Base-by-base conservation (phyloP, 345 rosid species). In the Zanthoxylum bungeanum region DNA sequence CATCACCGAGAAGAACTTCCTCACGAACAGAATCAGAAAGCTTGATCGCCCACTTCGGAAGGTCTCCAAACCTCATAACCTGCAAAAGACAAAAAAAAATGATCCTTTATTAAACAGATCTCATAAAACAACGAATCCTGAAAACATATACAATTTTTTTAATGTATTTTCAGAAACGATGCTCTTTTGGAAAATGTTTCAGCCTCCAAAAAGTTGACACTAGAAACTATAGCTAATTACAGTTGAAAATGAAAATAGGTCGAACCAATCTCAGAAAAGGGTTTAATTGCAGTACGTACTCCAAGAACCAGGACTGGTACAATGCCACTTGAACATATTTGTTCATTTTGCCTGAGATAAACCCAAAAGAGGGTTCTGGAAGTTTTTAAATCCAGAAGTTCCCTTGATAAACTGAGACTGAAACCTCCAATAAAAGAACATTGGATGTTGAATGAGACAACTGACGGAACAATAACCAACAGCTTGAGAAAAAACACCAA, bases 61-160 rank as follows among this genome's bases (percentile, higher is more conserved):
- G 91, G 85, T 89, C 81, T 37, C 97, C 97, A 75, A 94, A 92
- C 69, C 92, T 91, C 98, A 94, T 94, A 37, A 92, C 97, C 98
- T 93, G 77, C 62, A 65, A 9, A 36, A 28, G 47, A 69, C 25
- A 60, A 10, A 42, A 4, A 28, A 63, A 42, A 63, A 6, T 19
- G 28, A 36, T 50, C 16, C 30, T 66, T 50, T 33, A 11, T 33
- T 34, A 36, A 40, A 64, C 39, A 27, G 25, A 28, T 36, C 16
- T 33, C 60, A 5, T 2, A 5, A 27, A 24, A 30, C 36, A 46
- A 65, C 0, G 27, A 4, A 28, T 65, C 25, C n/a, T 7, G 25
- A 4, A n/a, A 19, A 8, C 8, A 36, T 4, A 51, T 19, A 49
- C 10, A 46, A n/a, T 25, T 2, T 65, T 22, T 28, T 31, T 19